Evolutionary conservation across 148 eudicot genomes (phyloP), one percentile per base, ranked within the genome.

Genomic region (Silene uniflora): DNA sequence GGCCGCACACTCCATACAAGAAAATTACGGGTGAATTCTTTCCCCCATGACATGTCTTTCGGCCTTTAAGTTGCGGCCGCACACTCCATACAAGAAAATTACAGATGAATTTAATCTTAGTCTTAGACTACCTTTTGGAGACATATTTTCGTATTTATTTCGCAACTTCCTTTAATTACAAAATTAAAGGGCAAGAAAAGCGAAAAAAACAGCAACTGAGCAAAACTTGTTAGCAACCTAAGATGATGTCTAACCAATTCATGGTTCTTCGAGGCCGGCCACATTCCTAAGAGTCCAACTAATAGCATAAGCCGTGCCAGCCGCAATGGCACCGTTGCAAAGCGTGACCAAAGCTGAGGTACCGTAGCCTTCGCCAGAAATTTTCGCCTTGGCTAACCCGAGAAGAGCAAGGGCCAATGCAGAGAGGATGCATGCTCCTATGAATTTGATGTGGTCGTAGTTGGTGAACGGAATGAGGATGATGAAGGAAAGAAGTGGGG

Each of bases 241-340:
- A 10, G 66, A 62, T 25, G 25, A 6, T 1, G 18, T 42, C 73
- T 39, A 73, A 5, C 39, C 2, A 35, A 1, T 35, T 35, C 39
- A 35, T 1, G 83, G 74, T 44, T 88, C 90, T 23, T 85, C 90
- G n/a, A 90, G 76, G 8, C 91, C 92, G 35, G 90, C 95, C 42
- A 90, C 84, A 78, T 90, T 89, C 29, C 90, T 71, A 12, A 90
- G 88, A 10, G 88, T 87, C 95, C 91, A 88, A 4, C 95, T 90
- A 24, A 88, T 83, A 2, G 75, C 74, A 35, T 87, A 90, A 19
- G 95, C 92, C 12, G 84, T 90, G 3, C 75, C 73, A 39, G 89
- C 95, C 19, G 90, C 94, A 70, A 88, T 65, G 7, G 77, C 90
- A 10, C 91, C 94, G 56, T 86, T 90, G 13, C 75, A 72, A 17